phyloP scores from a whole-genome alignment of 23 red algal species.

The Gracilaria caudata region DNA sequence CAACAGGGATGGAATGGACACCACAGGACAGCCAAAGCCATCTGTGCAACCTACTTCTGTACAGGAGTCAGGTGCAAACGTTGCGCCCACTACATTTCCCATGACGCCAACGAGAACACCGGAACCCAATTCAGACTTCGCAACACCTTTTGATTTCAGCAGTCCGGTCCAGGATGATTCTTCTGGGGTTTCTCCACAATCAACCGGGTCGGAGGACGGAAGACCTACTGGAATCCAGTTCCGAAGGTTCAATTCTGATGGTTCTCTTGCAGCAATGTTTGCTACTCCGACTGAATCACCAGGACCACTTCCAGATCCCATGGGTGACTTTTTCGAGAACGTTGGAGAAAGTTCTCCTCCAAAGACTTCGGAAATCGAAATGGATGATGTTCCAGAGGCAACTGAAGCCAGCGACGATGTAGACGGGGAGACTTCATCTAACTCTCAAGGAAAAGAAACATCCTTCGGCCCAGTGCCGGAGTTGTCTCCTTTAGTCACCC shows the following conservation, averaged over 20 bases:
- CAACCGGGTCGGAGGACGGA: not conserved
- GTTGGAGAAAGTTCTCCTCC: not conserved
- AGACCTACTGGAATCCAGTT: not conserved
- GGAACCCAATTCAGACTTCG: not conserved
- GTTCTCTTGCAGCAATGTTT: not conserved
- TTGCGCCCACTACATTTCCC: not conserved
- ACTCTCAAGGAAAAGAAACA: not conserved
- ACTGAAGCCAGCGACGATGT: not conserved
- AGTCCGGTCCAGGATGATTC: not conserved
- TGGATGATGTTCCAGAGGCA: not conserved
- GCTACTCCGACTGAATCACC: not conserved
- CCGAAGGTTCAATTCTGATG: constrained; percentile 26
- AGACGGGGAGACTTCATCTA: not conserved
- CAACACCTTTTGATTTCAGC: not conserved
- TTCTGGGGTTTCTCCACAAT: not conserved
- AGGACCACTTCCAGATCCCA: not conserved
- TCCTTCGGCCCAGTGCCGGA: not conserved
- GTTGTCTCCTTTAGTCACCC: not conserved
- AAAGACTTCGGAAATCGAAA: constrained; percentile 1
- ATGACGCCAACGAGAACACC: not conserved
- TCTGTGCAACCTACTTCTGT: not conserved
- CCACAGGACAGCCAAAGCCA: not conserved
- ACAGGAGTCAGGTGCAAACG: not conserved
- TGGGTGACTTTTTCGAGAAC: not conserved
- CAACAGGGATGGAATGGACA: too few species aligned